phyloP scores from a whole-genome alignment of 1,284 basidiomycete genomes.

The Malassezia furfur region DNA sequence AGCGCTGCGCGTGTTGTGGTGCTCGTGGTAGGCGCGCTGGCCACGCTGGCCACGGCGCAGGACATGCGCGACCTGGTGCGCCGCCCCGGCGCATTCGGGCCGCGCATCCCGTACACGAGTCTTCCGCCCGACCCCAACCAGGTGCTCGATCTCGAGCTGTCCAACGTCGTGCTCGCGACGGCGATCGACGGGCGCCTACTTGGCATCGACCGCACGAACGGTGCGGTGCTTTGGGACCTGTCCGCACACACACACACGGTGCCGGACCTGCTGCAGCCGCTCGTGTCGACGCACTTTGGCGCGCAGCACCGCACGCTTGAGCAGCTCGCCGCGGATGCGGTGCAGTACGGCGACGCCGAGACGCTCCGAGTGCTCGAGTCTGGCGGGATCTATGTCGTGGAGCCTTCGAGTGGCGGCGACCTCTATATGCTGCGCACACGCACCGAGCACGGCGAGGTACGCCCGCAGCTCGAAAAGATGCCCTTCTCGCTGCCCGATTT shows the following conservation, averaged over 20 bases:
- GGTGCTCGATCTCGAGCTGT: conserved; percentile 54
- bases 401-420: conserved; percentile 71
- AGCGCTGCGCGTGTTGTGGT: neutral
- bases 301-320: conserved; percentile 30
- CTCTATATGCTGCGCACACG: conserved; percentile 63
- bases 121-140: conserved; percentile 7
- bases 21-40: neutral
- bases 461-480: conserved; percentile 57
- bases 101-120: conserved; percentile 9
- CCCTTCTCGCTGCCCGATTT: conserved; percentile 75
- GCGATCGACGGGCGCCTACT: conserved; percentile 84
- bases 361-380: conserved; percentile 51
- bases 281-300: conserved; percentile 34
- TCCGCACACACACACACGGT: conserved; percentile 12
- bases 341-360: conserved; percentile 6
- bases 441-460: conserved; percentile 14
- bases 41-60: neutral
- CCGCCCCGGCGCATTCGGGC: neutral
- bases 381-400: conserved; percentile 75
- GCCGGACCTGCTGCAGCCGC: conserved; percentile 22
- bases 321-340: conserved; percentile 24
- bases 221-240: conserved; percentile 48
- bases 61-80: neutral
- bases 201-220: conserved; percentile 70
- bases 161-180: conserved; percentile 70